Percentiles rank a stretch among this genome's conserved stretches.
These are phyloP conservation scores for Mycosphaerella sp. DNA, from an alignment of 2,329 filamentous ascomycete genomes.

Conservation along the genomic window DNA sequence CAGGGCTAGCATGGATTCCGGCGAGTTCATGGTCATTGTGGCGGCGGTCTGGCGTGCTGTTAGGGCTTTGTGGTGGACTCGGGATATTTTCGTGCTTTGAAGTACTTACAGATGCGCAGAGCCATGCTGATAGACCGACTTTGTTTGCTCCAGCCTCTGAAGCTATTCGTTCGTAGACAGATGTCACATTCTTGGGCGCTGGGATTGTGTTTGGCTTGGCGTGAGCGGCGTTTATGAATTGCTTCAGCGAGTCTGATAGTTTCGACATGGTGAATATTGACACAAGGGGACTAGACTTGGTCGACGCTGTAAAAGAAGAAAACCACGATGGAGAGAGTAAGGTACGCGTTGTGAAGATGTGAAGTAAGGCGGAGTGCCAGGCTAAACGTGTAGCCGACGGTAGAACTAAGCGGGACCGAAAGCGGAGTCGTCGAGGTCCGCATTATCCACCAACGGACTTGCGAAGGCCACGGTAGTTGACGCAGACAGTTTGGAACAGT, in stretches of 20 bases:
- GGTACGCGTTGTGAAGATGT: background rate
- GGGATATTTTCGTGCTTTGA: background rate
- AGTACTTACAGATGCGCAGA: slow-evolving; percentile 55
- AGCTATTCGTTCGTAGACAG: slow-evolving; percentile 60
- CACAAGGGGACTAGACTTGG: background rate
- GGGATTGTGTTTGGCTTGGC: slow-evolving; percentile 60
- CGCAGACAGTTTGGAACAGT: background rate
- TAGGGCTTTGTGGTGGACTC: background rate
- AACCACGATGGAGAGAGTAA: no score
- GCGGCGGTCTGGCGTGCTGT: slow-evolving; percentile 58
- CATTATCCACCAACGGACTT: background rate
- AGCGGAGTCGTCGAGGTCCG: background rate
- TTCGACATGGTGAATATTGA: slow-evolving; percentile 56
- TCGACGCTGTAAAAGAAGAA: background rate
- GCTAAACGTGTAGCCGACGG: background rate
- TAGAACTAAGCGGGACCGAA: background rate
- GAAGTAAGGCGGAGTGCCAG: background rate
- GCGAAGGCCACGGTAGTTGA: background rate
- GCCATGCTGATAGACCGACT: slow-evolving; percentile 59
- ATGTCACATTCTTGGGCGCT: slow-evolving; percentile 57
- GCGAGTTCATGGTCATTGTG: slow-evolving; percentile 81
- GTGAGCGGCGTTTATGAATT: slow-evolving; percentile 64
- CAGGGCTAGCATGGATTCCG: slow-evolving; percentile 62
- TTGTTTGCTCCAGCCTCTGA: slow-evolving; percentile 56
- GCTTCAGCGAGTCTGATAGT: slow-evolving; percentile 64